Evolutionary conservation across 805 yeast species (phyloP).

Genomic region (Scheffersomyces coipomensis): DNA sequence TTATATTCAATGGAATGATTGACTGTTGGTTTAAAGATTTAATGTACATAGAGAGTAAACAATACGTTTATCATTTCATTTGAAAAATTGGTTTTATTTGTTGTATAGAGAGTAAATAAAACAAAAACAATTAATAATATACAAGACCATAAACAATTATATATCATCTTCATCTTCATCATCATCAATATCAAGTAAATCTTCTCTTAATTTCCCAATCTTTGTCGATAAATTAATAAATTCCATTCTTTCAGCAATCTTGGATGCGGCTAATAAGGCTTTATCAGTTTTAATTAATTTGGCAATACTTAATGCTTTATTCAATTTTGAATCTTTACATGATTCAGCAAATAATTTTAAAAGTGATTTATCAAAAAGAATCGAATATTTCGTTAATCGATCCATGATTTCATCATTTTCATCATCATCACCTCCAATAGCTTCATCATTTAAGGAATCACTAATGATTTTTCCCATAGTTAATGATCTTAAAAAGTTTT

Average conservation of each 20-base stretch:
- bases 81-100: too few relatives aligned
- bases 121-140: too few relatives aligned
- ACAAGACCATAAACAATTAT: too few relatives aligned
- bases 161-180: too few relatives aligned
- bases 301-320: conserved; percentile 69
- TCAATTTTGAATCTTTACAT: conserved; percentile 62
- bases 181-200: conserved; percentile 25
- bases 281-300: conserved; percentile 70
- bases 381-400: conserved; percentile 49
- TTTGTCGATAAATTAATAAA: conserved; percentile 33
- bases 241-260: conserved; percentile 71
- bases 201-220: conserved; percentile 37
- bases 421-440: conserved; percentile 16
- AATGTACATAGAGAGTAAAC: too few relatives aligned
- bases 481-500: conserved; percentile 58
- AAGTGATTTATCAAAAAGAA: conserved; percentile 72
- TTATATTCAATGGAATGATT: too few relatives aligned
- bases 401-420: conserved; percentile 44
- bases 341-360: conserved; percentile 72
- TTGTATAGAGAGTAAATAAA: too few relatives aligned
- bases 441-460: conserved; percentile 44
- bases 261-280: conserved; percentile 79
- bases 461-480: conserved; percentile 60
- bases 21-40: too few relatives aligned
- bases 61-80: too few relatives aligned